phyloP scores from a whole-genome alignment of 306 rosid genomes.

The Cyamopsis tetragonoloba region DNA sequence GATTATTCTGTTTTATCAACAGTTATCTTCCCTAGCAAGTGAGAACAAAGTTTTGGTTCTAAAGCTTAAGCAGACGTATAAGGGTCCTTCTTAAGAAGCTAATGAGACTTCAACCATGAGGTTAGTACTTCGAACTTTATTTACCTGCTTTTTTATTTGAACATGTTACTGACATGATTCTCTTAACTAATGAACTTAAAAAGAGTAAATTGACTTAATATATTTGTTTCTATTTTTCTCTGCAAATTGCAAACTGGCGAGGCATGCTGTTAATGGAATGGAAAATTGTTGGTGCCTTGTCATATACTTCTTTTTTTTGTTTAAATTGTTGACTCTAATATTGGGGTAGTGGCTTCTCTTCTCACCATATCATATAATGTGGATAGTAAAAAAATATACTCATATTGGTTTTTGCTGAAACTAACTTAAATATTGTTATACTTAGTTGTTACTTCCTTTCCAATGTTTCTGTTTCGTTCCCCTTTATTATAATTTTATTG shows the following conservation, averaged over 20 bases:
- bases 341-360: background rate
- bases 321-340: background rate
- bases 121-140: constrained; percentile 33
- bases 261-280: background rate
- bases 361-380: background rate
- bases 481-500: background rate
- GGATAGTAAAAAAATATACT: background rate
- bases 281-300: background rate
- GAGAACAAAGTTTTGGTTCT: constrained; percentile 55
- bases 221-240: background rate
- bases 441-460: background rate
- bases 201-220: background rate
- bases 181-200: background rate
- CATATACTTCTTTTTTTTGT: background rate
- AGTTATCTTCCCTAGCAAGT: constrained; percentile 60
- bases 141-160: background rate
- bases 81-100: constrained; percentile 36
- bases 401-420: background rate
- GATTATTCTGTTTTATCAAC: constrained; percentile 30
- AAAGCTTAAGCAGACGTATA: constrained; percentile 50
- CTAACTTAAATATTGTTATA: background rate
- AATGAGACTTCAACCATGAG: constrained; percentile 39
- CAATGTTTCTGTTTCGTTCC: background rate
- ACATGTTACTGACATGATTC: background rate
- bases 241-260: no score